phyloP scores from a whole-genome alignment of 108 stramenopile species.

The Conticribra guillardii region DNA sequence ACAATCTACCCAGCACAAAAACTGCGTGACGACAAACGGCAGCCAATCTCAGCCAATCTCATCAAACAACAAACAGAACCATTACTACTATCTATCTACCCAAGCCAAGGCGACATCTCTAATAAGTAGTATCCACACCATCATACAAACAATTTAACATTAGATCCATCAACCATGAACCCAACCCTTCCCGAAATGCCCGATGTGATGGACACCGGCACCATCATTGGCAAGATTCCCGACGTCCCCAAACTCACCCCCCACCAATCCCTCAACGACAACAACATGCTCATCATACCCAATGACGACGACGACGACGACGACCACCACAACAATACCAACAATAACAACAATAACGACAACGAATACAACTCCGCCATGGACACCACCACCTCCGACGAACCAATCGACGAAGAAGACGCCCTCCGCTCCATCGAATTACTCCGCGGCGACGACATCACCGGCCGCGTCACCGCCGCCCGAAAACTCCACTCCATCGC shows the following conservation, averaged over 20 bases:
- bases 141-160: too few relatives aligned
- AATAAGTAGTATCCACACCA: too few relatives aligned
- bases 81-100: too few relatives aligned
- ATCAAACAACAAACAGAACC: too few relatives aligned
- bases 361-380: neutral
- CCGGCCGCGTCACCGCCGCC: conserved; percentile 72
- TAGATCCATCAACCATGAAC: conserved; percentile 23
- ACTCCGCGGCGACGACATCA: conserved; percentile 75
- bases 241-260: conserved; percentile 5
- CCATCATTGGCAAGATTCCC: conserved; percentile 28
- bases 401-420: conserved; percentile 66
- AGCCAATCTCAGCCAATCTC: too few relatives aligned
- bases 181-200: conserved; percentile 33
- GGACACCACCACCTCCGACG: neutral
- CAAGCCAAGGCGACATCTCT: too few relatives aligned
- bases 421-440: conserved; percentile 82
- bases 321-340: conserved; percentile 3
- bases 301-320: conserved; percentile 7
- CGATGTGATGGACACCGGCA: conserved; percentile 44
- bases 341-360: conserved; percentile 4
- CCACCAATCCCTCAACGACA: conserved; percentile 4
- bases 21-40: too few relatives aligned
- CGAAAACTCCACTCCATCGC: conserved; percentile 68
- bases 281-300: conserved; percentile 13
- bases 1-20: too few relatives aligned